Percentiles rank a stretch among this genome's conserved stretches.
These are phyloP conservation scores for Petrea volubilis DNA, from an alignment of 257 asterid genomes.

Conservation along the genomic window DNA sequence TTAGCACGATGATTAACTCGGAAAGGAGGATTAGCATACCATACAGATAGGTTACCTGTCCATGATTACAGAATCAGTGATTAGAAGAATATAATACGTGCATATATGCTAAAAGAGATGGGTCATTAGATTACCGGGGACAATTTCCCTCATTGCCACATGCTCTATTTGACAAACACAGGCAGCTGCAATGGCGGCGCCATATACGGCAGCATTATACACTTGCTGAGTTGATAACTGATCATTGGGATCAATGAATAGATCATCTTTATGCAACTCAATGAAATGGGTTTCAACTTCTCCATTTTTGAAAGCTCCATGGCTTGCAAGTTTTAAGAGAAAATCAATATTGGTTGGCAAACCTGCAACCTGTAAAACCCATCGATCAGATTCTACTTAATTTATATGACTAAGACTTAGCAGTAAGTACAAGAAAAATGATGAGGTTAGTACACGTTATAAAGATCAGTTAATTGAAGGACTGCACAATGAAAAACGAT, in stretches of 20 bases:
- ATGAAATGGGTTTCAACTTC: slow-evolving; percentile 97
- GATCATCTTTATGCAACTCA: slow-evolving; percentile 73
- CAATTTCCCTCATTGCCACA: slow-evolving; percentile 38
- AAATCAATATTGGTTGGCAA: slow-evolving; percentile 96
- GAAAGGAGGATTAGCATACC: slow-evolving; percentile 89
- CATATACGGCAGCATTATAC: slow-evolving; percentile 43
- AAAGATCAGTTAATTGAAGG: neutral
- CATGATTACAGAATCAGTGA: slow-evolving; percentile 24
- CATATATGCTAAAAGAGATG: slow-evolving; percentile 5
- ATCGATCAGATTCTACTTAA: slow-evolving; percentile 22
- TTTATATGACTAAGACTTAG: slow-evolving; percentile 6
- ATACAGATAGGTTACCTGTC: slow-evolving; percentile 63
- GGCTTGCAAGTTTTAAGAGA: slow-evolving; percentile 74
- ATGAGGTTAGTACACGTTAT: neutral
- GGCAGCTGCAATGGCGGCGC: slow-evolving; percentile 80
- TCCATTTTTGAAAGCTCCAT: slow-evolving; percentile 74
- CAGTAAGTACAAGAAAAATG: slow-evolving; percentile 22
- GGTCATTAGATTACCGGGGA: slow-evolving; percentile 52
- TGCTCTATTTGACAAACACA: slow-evolving; percentile 71
- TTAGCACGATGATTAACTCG: slow-evolving; percentile 70
- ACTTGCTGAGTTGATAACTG: slow-evolving; percentile 46
- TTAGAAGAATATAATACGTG: slow-evolving; percentile 13
- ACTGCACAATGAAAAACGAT: slow-evolving; percentile 2
- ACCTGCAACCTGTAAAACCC: slow-evolving; percentile 82
- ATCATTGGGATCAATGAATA: slow-evolving; percentile 54